Conservation (phyloP, 257 asterid genomes). For the Anisodus tanguticus region DNA sequence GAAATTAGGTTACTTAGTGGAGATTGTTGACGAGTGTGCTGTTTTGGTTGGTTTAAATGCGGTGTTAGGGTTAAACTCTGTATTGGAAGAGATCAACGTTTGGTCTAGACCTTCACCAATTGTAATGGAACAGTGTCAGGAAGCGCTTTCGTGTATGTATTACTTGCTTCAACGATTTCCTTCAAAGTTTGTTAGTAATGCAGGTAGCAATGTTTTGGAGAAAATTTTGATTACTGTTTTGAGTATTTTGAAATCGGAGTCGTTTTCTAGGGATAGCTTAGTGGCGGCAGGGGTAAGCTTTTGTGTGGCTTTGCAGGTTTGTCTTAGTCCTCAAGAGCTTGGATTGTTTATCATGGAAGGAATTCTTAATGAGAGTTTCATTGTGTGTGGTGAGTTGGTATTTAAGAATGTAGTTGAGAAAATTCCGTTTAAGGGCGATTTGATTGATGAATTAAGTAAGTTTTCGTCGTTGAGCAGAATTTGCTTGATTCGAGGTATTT, state of each 20-base stretch:
- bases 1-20: conserved; percentile 77
- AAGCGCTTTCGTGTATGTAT: conserved; percentile 90
- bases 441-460: conserved; percentile 56
- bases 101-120: conserved; percentile 85
- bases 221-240: conserved; percentile 55
- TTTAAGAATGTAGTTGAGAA: conserved; percentile 46
- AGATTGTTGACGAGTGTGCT: conserved; percentile 78
- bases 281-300: conserved; percentile 98
- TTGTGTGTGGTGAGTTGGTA: conserved; percentile 41
- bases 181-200: conserved; percentile 42
- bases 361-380: conserved; percentile 55
- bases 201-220: conserved; percentile 42
- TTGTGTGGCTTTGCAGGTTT: conserved; percentile 82
- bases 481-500: conserved; percentile 89
- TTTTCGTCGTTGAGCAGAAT: conserved; percentile 76
- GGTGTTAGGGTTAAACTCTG: conserved; percentile 63
- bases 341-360: conserved; percentile 73
- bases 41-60: conserved; percentile 74
- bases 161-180: conserved; percentile 95
- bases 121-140: conserved; percentile 96
- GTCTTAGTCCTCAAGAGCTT: conserved; percentile 67
- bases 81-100: conserved; percentile 61
- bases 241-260: conserved; percentile 67
- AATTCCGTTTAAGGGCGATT: conserved; percentile 60
- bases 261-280: conserved; percentile 86